phyloP scores from a whole-genome alignment of 2,329 filamentous ascomycete species.

The Exophiala phaeomuriformis region DNA sequence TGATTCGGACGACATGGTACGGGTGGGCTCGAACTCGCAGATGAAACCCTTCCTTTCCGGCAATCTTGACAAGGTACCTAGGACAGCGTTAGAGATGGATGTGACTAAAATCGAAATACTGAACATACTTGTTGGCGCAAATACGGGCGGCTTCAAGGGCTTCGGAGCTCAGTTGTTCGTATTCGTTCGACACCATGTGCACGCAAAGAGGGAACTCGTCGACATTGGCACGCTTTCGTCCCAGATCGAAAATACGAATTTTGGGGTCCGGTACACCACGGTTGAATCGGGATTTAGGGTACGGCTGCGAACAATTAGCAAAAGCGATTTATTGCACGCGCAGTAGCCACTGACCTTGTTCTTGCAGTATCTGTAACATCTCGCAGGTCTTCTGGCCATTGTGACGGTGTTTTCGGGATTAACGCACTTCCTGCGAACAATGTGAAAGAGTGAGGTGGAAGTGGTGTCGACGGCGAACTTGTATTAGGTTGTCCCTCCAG shows the following conservation, averaged over 20 bases:
- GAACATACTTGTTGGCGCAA: conserved; percentile 91
- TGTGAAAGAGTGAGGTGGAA: conserved; percentile 24
- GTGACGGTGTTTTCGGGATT: conserved; percentile 55
- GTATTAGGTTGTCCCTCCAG: background rate
- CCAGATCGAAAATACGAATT: conserved; percentile 97
- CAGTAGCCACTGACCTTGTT: conserved; percentile 81
- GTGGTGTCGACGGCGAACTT: conserved; percentile 6
- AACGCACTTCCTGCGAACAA: conserved; percentile 44
- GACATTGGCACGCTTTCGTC: conserved; percentile 96
- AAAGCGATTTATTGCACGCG: background rate
- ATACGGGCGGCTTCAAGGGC: conserved; percentile 99
- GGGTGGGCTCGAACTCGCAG: conserved; percentile 80
- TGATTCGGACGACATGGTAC: conserved; percentile 99
- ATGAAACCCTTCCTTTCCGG: conserved; percentile 66
- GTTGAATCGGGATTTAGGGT: conserved; percentile 99
- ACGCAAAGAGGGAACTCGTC: conserved; percentile 99
- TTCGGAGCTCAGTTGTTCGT: conserved; percentile 99
- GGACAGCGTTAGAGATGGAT: conserved; percentile 10
- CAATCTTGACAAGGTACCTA: conserved; percentile 61
- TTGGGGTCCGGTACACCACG: conserved; percentile 82
- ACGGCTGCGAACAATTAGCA: conserved; percentile 54
- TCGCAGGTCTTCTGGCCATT: conserved; percentile 98
- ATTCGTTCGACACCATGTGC: conserved; percentile 99
- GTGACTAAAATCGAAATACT: conserved; percentile 1
- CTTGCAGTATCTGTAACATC: conserved; percentile 99